Percentiles rank a stretch among this genome's conserved stretches.
phyloP scores from a whole-genome alignment of 78 protist genomes.

The Dictyostelium purpureum region DNA sequence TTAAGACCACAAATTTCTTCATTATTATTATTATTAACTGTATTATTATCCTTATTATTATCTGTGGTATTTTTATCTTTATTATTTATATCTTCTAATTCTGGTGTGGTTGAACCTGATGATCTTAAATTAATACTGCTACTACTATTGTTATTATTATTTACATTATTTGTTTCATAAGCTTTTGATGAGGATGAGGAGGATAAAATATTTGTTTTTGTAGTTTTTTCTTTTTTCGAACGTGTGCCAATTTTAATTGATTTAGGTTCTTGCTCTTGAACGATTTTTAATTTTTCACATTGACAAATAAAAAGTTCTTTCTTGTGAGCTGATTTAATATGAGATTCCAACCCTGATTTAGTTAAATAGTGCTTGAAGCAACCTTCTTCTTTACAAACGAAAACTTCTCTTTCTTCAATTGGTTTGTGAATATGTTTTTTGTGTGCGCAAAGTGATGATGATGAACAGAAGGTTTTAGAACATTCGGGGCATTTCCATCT shows the following conservation, averaged over 20 bases:
- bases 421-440: background rate
- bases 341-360: constrained; percentile 11
- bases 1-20: background rate
- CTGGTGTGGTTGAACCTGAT: background rate
- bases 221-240: background rate
- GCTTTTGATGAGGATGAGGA: background rate
- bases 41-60: background rate
- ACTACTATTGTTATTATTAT: background rate
- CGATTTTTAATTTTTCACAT: background rate
- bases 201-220: background rate
- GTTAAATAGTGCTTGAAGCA: background rate
- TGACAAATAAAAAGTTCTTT: background rate
- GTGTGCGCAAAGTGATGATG: background rate
- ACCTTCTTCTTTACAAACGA: constrained; percentile 20
- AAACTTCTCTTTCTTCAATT: constrained; percentile 1
- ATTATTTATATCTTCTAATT: background rate
- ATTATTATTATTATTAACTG: background rate
- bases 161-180: background rate
- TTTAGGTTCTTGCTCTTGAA: background rate
- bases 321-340: constrained; percentile 17
- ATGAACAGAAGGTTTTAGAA: background rate
- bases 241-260: background rate
- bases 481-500: constrained; percentile 7
- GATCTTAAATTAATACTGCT: background rate
- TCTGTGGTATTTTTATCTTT: background rate